Conservation (phyloP, 2,329 filamentous ascomycete species). For the Alternaria sp. region DNA sequence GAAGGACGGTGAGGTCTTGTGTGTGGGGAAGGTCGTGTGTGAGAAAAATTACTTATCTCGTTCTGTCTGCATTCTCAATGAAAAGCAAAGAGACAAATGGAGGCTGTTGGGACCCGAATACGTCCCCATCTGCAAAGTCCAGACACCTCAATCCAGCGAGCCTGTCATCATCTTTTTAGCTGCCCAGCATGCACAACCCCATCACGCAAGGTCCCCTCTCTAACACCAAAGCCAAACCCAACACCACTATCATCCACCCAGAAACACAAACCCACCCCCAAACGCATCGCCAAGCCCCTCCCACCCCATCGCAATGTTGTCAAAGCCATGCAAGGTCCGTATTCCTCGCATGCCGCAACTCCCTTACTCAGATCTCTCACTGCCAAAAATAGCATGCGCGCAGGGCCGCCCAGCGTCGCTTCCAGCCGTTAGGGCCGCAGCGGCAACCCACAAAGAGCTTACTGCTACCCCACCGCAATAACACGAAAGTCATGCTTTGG, state of each 20-base stretch:
- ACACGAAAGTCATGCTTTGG: background rate
- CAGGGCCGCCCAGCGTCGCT: background rate
- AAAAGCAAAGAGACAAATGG: background rate
- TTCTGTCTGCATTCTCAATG: background rate
- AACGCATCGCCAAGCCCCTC: background rate
- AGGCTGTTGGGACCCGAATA: too few relatives aligned
- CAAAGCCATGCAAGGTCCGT: background rate
- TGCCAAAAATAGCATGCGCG: background rate
- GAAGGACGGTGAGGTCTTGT: too few relatives aligned
- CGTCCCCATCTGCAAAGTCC: too few relatives aligned
- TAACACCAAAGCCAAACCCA: background rate
- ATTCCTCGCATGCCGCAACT: background rate
- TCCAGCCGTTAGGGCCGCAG: conserved; percentile 5
- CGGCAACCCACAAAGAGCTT: conserved; percentile 3
- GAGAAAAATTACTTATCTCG: background rate
- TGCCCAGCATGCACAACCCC: background rate
- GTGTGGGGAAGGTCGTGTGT: too few relatives aligned
- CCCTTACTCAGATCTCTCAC: background rate
- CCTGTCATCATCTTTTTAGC: background rate
- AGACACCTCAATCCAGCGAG: background rate
- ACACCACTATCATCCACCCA: background rate
- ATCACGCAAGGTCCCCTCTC: too few relatives aligned
- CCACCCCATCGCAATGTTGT: background rate
- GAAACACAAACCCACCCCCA: too few relatives aligned
- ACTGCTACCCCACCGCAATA: conserved; percentile 5